These are phyloP conservation scores for Euphorbia celastroides DNA, from an alignment of 441 rosid species.

Conservation along the genomic window DNA sequence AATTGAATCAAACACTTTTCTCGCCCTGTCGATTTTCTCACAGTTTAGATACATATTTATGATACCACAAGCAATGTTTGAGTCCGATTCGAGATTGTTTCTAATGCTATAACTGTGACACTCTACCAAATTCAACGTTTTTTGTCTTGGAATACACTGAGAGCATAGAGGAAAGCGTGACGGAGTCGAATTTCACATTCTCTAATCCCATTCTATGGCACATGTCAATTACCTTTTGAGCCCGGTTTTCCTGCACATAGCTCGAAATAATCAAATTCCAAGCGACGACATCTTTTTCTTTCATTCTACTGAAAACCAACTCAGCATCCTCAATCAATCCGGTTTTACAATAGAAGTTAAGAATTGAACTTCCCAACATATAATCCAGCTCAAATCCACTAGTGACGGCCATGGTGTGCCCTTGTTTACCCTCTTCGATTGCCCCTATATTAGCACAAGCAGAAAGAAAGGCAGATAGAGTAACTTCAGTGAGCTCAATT, in stretches of 20 bases:
- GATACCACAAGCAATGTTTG: conserved; percentile 46
- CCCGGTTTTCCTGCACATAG: conserved; percentile 43
- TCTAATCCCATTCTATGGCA: conserved; percentile 51
- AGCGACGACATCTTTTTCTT: conserved; percentile 57
- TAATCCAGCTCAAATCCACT: conserved; percentile 55
- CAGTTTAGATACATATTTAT: conserved; percentile 64
- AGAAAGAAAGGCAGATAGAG: conserved; percentile 62
- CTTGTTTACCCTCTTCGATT: conserved; percentile 65
- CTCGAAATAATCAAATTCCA: conserved; percentile 75
- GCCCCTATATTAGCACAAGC: conserved; percentile 66
- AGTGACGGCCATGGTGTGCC: conserved; percentile 54
- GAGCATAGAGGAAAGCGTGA: conserved; percentile 58
- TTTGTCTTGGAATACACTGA: conserved; percentile 43
- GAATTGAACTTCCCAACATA: conserved; percentile 59
- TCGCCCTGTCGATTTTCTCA: conserved; percentile 45
- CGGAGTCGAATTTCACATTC: conserved; percentile 58
- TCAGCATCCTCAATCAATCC: conserved; percentile 64
- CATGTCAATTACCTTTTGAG: conserved; percentile 42
- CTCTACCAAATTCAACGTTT: conserved; percentile 49
- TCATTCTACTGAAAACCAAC: conserved; percentile 43
- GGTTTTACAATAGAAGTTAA: conserved; percentile 72
- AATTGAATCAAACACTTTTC: conserved; percentile 40
- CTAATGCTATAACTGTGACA: conserved; percentile 62
- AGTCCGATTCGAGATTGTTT: conserved; percentile 47
- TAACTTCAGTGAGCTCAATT: conserved; percentile 50